Conservation (phyloP, 1,284 basidiomycete species). For the Leccinum fallax region DNA sequence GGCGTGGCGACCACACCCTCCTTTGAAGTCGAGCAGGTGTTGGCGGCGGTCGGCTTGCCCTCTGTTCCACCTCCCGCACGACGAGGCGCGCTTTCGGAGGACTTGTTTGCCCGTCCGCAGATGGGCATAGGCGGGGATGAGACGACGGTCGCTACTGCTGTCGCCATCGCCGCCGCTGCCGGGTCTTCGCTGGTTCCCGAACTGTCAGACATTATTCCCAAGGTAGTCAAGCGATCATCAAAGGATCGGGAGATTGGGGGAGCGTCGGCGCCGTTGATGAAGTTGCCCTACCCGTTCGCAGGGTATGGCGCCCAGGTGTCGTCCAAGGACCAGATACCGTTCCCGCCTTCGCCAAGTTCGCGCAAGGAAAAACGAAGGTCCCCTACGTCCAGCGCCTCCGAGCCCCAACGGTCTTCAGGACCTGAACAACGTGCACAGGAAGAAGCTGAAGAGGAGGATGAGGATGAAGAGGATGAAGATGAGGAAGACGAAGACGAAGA, state of each 20-base stretch:
- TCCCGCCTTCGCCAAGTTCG: conserved; percentile 62
- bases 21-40: conserved; percentile 66
- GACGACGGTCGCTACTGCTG: neutral
- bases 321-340: conserved; percentile 63
- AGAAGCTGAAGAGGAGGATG: conserved; percentile 42
- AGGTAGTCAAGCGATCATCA: conserved; percentile 42
- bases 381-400: conserved; percentile 23
- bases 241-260: conserved; percentile 40
- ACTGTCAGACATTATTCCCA: conserved; percentile 47
- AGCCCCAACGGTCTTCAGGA: conserved; percentile 19
- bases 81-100: conserved; percentile 56
- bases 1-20: conserved; percentile 32
- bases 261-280: conserved; percentile 41
- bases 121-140: conserved; percentile 18
- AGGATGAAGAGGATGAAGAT: conserved; percentile 41
- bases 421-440: conserved; percentile 32
- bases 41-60: conserved; percentile 69
- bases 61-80: conserved; percentile 51
- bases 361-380: conserved; percentile 39
- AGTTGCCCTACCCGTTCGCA: conserved; percentile 65
- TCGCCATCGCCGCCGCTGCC: neutral
- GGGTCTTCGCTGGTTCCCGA: conserved; percentile 35
- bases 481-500: conserved; percentile 45
- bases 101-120: conserved; percentile 61
- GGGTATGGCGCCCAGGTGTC: conserved; percentile 57